A percentile compares a stretch with the other conserved stretches of the same genome.
These are phyloP conservation scores for Calonectria pauciramosa DNA, from an alignment of 2,329 filamentous ascomycete genomes.

Conservation along the genomic window DNA sequence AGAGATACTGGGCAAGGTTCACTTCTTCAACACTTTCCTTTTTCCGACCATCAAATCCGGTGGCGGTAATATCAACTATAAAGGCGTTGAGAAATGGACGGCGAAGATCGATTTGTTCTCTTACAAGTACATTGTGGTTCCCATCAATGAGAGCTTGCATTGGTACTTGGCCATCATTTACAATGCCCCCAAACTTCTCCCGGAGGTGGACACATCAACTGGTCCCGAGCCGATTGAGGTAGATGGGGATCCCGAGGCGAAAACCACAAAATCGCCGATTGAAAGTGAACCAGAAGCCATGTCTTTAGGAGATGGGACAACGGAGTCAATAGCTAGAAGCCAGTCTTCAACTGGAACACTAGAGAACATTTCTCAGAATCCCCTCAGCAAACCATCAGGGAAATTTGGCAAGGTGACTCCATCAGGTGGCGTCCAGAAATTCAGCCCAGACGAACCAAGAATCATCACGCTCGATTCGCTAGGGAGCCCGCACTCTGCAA, in stretches of 20 bases:
- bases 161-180: constrained; percentile 98
- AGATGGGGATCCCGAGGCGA: constrained; percentile 26
- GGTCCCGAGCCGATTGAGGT: constrained; percentile 31
- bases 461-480: constrained; percentile 94
- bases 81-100: constrained; percentile 90
- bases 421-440: constrained; percentile 37
- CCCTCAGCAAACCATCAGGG: constrained; percentile 7
- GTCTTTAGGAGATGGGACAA: constrained; percentile 39
- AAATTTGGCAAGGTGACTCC: constrained; percentile 35
- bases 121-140: constrained; percentile 91
- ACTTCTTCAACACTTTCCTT: constrained; percentile 95
- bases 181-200: constrained; percentile 79
- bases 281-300: constrained; percentile 41
- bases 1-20: constrained; percentile 74
- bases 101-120: constrained; percentile 85
- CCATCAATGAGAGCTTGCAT: constrained; percentile 88
- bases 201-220: constrained; percentile 19
- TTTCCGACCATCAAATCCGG: constrained; percentile 80
- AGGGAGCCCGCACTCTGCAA: constrained; percentile 71
- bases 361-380: background rate
- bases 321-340: constrained; percentile 20
- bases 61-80: constrained; percentile 80
- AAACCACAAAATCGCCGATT: constrained; percentile 27
- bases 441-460: constrained; percentile 68
- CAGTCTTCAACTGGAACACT: constrained; percentile 15